Evolutionary conservation across 805 yeast genomes (phyloP), one percentile per base, ranked within the genome.

Genomic region (Yamadazyma sp.): DNA sequence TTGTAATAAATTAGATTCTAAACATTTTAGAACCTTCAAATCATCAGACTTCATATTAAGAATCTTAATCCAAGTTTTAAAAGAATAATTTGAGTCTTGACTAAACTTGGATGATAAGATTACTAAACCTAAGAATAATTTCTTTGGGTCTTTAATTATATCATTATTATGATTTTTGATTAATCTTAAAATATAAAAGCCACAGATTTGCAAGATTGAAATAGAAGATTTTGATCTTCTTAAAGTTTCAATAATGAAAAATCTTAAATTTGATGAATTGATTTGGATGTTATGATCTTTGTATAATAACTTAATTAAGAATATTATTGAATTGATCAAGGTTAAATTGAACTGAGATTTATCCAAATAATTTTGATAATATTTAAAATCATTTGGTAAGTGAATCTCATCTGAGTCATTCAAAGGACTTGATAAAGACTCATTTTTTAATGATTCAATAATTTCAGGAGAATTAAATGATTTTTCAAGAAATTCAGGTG

Each of bases 1-100:
- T 24, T 58, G 51, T 43, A 86, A 69, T 14, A 82, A 64, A 5
- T 64, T 55, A 19, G 70, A 48, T 58, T 86, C 95, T 37, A 78
- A 58, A 27, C 42, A 39, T 40, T 64, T 68, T 34, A 86, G 61
- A 39, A 75, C 80, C 19, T 54, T 44, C 4, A 73, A 50, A 19
- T 45, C 49, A 15, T 45, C 53, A 5, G 50, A 48, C 26, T 55
- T 51, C 46, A 65, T 50, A 0, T 94, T 93, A 22, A 86, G 74
- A 32, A 86, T 79, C 52, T 76, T 75, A 33, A 82, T 65, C 95
- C 95, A 86, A 5, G 84, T 75, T 42, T 68, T 70, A 46, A 82
- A 69, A 20, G 83, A 68, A 56, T 75, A 84, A 52, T 80, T 82
- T 33, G 76, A 74, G 58, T 86, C 95, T 52, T 80, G 86, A 40